Evolutionary conservation across 768 basidiomycete genomes (phyloP), one percentile per base, ranked within the genome.

Genomic region (Suillus weaverae): DNA sequence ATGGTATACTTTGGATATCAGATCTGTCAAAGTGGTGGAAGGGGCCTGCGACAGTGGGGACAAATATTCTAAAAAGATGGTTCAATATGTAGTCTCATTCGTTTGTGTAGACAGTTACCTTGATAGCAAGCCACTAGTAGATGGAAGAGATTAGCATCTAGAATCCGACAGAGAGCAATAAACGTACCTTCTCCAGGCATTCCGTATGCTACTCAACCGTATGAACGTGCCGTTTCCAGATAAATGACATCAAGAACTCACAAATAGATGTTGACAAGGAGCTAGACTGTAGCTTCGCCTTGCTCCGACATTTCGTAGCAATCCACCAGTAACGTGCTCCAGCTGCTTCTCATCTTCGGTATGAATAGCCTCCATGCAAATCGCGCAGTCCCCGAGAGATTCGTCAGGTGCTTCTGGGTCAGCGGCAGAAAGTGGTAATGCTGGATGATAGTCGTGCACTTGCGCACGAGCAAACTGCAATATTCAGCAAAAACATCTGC

Each of bases 281-380:
- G 94, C 93, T 66, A 95, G 78, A 71, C 94, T 94, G 69, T 95
- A 96, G 62, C 78, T 84, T 74, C 89, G 88, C 68, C 88, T 81
- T 61, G 75, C 74, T 9, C 73, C 75, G 33, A 76, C 75, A 30
- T 73, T 76, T 11, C 73, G 76, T 16, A 76, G 64, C 41, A 88
- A 71, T 32, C 82, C 77, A n/a, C 73, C 74, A 22, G 76, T 71
- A 22, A 76, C 73, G 46, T 74, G 76, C 30, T 71, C 78, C 26
- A 77, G 70, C 9, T 75, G 79, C 51, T 79, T 70, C 7, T 77
- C 71, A 51, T 83, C 78, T 51, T 87, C 84, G 32, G 85, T 73
- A 46, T 85, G 71, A 67, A 96, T 95, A 5, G 87, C 84, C 64
- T 97, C 95, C 93, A 97, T 95, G 71, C 95, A 97, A 61, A 97